Evolutionary conservation across 768 basidiomycete genomes (phyloP), one percentile per base, ranked within the genome.

Genomic region (Leccinum rimulosum): DNA sequence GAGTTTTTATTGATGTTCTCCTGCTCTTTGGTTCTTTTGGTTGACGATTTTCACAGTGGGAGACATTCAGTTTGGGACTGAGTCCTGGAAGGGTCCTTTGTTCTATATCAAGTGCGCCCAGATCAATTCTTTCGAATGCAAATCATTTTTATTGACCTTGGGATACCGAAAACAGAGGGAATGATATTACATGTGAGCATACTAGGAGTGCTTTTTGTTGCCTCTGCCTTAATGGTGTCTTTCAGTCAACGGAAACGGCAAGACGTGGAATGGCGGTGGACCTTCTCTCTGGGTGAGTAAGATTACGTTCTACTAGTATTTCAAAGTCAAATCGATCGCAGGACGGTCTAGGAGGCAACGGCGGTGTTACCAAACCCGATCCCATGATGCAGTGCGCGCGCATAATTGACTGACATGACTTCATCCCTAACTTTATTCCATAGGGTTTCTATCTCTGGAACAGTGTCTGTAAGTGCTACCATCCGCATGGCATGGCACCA

Each of bases 51-150:
- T n/a, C 0, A 15, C 31, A 86, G 83, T 76, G 60, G 87, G 87
- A 17, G 79, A 87, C 33, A 76, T 88, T 49, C 62, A 68, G 25
- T 88, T 89, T 66, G 84, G 79, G 7, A 80, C 80, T 51, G 9
- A 66, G 55, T 79, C 65, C 43, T 85, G 84, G 84, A 72, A 66
- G 0, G 85, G 84, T 12, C 84, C 82, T 12, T 71, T 86, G 43
- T 84, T 86, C 67, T 69, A 75, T 33, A 66, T 86, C 64, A 79
- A 63, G 83, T 84, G 61, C 47, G 71, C 66, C 19, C 43, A 31
- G 17, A 48, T 55, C 49, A 6, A 15, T 14, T 9, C 43, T 25
- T 36, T 52, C 14, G 2, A 50, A 15, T 4, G 12, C 12, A 43
- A 30, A 9, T 35, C 1, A 17, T 19, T 40, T 25, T 52, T 19